phyloP scores from a whole-genome alignment of 345 rosid genomes.

The Citrus inodora region DNA sequence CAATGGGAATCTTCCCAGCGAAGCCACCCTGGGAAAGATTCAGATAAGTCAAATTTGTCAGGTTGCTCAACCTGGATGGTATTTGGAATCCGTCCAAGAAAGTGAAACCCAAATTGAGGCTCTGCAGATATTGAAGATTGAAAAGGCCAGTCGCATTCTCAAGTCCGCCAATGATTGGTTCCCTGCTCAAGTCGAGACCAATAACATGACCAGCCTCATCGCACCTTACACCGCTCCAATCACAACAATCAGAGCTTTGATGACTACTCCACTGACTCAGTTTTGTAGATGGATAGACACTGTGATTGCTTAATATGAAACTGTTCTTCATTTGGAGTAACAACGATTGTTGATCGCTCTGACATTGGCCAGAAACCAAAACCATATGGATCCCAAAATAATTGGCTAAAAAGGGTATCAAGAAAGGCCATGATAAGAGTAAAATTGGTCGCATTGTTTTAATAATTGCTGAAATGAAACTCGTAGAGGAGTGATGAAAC shows the following conservation, averaged over 20 bases:
- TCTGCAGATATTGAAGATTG: slow-evolving; percentile 10
- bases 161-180: slow-evolving; percentile 15
- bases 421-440: too few relatives aligned
- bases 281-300: too few relatives aligned
- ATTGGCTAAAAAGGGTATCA: background rate
- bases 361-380: background rate
- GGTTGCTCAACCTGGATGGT: background rate
- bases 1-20: slow-evolving; percentile 31
- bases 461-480: too few relatives aligned
- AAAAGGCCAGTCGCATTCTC: slow-evolving; percentile 20
- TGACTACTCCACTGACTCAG: background rate
- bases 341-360: background rate
- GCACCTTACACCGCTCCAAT: slow-evolving; percentile 21
- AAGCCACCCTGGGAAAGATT: slow-evolving; percentile 31
- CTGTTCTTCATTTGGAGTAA: background rate
- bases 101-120: slow-evolving; percentile 21
- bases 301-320: too few relatives aligned
- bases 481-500: too few relatives aligned
- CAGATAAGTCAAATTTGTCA: slow-evolving; percentile 1
- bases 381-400: background rate
- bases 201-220: background rate
- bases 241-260: background rate
- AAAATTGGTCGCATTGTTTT: too few relatives aligned
- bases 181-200: background rate
- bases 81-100: background rate